Evolutionary conservation across 106 monocot genomes (phyloP), one percentile per base, ranked within the genome.

Genomic region (Cymbidium sinense): DNA sequence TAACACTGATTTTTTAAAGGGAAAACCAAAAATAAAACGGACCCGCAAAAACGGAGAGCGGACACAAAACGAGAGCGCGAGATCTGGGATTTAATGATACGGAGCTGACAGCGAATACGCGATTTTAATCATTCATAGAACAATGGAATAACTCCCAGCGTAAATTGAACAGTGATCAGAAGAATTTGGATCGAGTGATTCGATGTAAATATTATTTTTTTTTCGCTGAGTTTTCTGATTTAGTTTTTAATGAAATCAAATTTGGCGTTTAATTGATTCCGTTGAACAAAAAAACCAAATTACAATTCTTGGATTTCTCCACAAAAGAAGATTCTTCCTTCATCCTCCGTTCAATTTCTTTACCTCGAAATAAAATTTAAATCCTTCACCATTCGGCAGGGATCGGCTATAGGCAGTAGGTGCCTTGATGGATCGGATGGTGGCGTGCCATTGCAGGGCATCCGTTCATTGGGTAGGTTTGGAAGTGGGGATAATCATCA

Each of bases 341-440:
- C 71, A 71, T 71, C 39, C 71, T 71, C 71, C 20, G 37, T 71
- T 71, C 71, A n/a, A 71, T 37, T 20, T 37, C n/a, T 20, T 71
- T 71, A 74, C 41, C 41, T 43, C 28, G n/a, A 34, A 44, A 71
- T 44, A 39, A 25, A 25, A 27, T 3, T 23, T 7, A 25, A 27
- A 34, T 74, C 35, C 43, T 27, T 74, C 25, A 2, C 44, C 7
- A 44, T 74, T 15, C 43, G 74, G n/a, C 30, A 71, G 17, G 21
- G 34, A 39, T 21, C 7, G 35, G 30, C 30, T 37, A 71, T 39
- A 4, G 37, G 21, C 19, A 71, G 37, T 39, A 3, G 4, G 17
- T 71, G 71, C 37, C 7, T 34, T 44, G 74, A 34, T n/a, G 41
- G 44, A 74, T 20, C 11, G 25, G 27, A 28, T 15, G 13, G 44